Evolutionary conservation across 1,139 yeast genomes (phyloP), one percentile per base, ranked within the genome.

Genomic region (Scheffersomyces quercinus): DNA sequence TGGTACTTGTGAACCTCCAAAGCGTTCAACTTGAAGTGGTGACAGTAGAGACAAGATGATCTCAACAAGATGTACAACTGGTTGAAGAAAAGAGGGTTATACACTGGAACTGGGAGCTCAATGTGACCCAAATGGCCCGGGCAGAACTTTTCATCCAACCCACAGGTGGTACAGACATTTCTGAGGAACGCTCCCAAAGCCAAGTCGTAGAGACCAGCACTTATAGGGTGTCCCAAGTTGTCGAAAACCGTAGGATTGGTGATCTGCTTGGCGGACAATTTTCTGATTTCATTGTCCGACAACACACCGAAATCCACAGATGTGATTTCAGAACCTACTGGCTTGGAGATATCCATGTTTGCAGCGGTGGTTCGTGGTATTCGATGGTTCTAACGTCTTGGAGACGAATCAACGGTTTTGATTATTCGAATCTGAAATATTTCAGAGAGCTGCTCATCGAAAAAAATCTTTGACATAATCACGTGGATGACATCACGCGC

Each of bases 81-180:
- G 60, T 83, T 81, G 81, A 95, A 93, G 62, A 95, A 93, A 58
- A 95, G 71, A 13, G 99, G 98, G 62, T 90, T 93, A 73, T 90
- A 95, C 38, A 89, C 95, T 5, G 98, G 96, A 34, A 89, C 85
- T 8, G 99, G 99, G 54, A 95, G 78, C 64, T 93, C 97, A 48
- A 95, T 90, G 66, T 95, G 99, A 47, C 99, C 99, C 69, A 89
- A 90, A 66, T 95, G 99, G 32, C 99, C 99, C 3, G 98, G 97
- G 70, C 99, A 95, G 59, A 82, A 85, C 60, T 88, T 83, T 56
- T 93, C 98, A 63, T 90, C 97, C 50, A 93, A 75, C 26, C 98
- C 97, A 79, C 99, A 95, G 2, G 99, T 93, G 28, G 95, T 78
- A 79, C 99, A 91, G 43, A 88, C 75, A 62, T 91, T 88, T 62